Conservation (phyloP, 108 stramenopile genomes). For the Cyclostephanos tholiformis region DNA sequence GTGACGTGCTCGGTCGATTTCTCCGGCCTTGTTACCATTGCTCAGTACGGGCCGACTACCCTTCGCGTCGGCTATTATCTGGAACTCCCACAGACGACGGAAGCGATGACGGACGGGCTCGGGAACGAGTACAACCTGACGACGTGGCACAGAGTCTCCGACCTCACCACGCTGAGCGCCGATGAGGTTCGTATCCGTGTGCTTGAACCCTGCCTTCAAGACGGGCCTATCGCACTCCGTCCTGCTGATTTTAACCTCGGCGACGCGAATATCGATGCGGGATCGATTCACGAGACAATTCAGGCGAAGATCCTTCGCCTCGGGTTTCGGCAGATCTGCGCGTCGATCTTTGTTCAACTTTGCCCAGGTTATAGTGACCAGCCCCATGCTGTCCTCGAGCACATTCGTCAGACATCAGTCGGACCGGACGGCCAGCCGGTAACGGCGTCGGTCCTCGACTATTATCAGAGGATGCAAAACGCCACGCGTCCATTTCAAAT, state of each 20-base stretch:
- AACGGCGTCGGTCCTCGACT: neutral
- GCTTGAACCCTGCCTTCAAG: neutral
- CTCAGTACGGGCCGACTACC: neutral
- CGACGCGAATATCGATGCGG: neutral
- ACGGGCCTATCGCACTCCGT: neutral
- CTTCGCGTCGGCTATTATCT: neutral
- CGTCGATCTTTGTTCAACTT: neutral
- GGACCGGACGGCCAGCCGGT: neutral
- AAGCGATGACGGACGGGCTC: no score
- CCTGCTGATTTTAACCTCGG: neutral
- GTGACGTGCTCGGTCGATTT: neutral
- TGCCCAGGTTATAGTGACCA: neutral
- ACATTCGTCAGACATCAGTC: neutral
- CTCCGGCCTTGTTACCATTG: no score
- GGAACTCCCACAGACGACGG: no score
- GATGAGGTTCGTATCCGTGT: no score
- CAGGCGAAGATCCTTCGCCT: neutral
- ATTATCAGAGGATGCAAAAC: neutral
- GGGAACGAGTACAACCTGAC: no score
- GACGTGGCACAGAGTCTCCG: no score
- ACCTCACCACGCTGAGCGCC: no score
- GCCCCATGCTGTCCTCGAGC: neutral
- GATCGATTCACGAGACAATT: neutral
- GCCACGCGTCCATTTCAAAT: neutral
- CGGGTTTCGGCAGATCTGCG: neutral